Percentiles rank a stretch among this genome's conserved stretches.
These are phyloP conservation scores for Plasmodium sp. DNA, from an alignment of 169 alveolate species.

Conservation along the genomic window DNA sequence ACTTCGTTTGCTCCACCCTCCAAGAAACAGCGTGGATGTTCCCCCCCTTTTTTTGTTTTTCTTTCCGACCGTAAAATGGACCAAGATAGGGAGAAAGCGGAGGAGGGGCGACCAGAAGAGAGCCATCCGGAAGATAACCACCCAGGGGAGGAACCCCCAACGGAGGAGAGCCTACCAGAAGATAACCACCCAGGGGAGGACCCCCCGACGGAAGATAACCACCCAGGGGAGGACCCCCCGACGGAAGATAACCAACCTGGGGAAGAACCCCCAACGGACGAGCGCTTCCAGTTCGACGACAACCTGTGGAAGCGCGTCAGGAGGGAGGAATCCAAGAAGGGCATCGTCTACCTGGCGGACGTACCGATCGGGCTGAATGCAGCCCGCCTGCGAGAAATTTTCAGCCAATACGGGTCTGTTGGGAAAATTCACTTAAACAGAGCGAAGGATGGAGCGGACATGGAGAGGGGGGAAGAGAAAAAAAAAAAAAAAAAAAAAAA, in stretches of 20 bases:
- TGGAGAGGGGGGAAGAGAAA: conserved; percentile 47
- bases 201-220: not conserved
- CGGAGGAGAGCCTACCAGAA: not conserved
- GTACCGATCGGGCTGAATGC: conserved; percentile 34
- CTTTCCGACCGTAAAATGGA: not conserved
- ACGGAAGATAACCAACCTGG: not conserved
- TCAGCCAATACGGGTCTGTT: conserved; percentile 81
- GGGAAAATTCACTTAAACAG: conserved; percentile 85
- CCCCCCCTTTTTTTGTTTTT: not conserved
- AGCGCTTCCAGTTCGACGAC: conserved; percentile 58
- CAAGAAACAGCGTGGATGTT: not conserved
- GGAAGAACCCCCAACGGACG: not conserved
- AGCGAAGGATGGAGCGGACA: conserved; percentile 78
- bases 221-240: not conserved
- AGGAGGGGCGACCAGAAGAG: not conserved
- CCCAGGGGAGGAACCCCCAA: not conserved
- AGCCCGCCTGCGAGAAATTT: conserved; percentile 80
- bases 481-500: not conserved
- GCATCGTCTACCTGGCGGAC: conserved; percentile 31
- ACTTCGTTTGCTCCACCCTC: not conserved
- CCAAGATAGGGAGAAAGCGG: not conserved
- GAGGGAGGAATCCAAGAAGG: conserved; percentile 51
- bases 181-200: no score
- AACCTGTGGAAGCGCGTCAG: conserved; percentile 18
- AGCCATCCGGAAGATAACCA: no score